Conservation (phyloP, 2,329 filamentous ascomycete genomes). For the Piedraia hortae region DNA sequence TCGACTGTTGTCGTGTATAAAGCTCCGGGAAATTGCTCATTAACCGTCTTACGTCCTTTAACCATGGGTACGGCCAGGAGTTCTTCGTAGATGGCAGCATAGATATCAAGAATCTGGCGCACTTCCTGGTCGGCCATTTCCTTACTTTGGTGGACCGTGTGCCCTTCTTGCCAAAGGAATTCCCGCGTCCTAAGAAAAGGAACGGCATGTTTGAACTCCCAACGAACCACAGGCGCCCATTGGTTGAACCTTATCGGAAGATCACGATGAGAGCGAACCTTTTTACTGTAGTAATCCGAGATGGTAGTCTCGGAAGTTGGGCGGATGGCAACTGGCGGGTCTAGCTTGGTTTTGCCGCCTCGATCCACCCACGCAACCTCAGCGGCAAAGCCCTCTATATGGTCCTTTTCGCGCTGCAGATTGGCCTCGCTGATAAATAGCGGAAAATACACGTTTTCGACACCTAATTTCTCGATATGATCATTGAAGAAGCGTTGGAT, state of each 20-base stretch:
- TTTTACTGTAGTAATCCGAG: slow-evolving; percentile 89
- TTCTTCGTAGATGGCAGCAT: slow-evolving; percentile 76
- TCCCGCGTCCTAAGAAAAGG: slow-evolving; percentile 76
- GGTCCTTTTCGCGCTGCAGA: slow-evolving; percentile 64
- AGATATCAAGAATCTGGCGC: slow-evolving; percentile 73
- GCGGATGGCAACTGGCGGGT: slow-evolving; percentile 46
- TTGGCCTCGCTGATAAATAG: slow-evolving; percentile 87
- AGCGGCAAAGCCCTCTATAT: slow-evolving; percentile 94
- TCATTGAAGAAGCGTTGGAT: slow-evolving; percentile 30
- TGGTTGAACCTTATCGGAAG: slow-evolving; percentile 86
- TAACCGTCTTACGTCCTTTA: slow-evolving; percentile 81
- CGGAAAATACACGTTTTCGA: slow-evolving; percentile 89
- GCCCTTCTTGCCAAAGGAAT: slow-evolving; percentile 95
- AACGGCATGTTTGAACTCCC: slow-evolving; percentile 84
- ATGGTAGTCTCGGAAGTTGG: slow-evolving; percentile 55
- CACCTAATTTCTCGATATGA: slow-evolving; percentile 69
- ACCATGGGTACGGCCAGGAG: slow-evolving; percentile 86
- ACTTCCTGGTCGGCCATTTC: slow-evolving; percentile 63
- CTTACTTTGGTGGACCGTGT: slow-evolving; percentile 73
- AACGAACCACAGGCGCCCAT: slow-evolving; percentile 87
- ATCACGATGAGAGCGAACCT: slow-evolving; percentile 90
- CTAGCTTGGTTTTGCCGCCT: slow-evolving; percentile 74
- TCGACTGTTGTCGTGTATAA: slow-evolving; percentile 94
- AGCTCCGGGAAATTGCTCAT: slow-evolving; percentile 92
- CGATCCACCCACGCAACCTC: slow-evolving; percentile 76